Evolutionary conservation across 1,284 basidiomycete genomes (phyloP).

Genomic region (Agaricales sp.): DNA sequence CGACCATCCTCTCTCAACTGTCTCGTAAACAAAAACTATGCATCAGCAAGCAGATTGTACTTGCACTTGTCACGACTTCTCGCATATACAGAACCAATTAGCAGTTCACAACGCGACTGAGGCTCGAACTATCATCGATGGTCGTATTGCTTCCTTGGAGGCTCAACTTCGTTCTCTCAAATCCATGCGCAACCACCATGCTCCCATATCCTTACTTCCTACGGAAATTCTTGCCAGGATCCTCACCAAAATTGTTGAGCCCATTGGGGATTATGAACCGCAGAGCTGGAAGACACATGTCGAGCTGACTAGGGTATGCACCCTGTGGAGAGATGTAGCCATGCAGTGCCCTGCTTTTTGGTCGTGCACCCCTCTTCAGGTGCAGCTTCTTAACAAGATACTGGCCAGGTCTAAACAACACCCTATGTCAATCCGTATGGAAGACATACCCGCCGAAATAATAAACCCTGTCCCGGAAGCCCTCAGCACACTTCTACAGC

Average conservation of each 20-base stretch:
- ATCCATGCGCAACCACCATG: background rate
- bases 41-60: too few species aligned
- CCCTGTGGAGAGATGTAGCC: background rate
- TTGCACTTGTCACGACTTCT: too few species aligned
- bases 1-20: too few species aligned
- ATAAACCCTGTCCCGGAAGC: too few species aligned
- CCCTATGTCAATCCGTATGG: background rate
- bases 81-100: too few species aligned
- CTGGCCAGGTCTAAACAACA: background rate
- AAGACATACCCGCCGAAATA: background rate
- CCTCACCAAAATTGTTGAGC: background rate
- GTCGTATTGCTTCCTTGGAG: background rate
- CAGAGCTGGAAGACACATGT: background rate
- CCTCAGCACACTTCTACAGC: too few species aligned
- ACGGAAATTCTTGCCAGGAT: background rate
- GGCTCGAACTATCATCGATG: background rate
- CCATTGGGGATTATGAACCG: background rate
- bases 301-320: background rate
- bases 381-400: background rate
- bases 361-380: background rate
- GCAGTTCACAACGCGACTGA: background rate
- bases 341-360: background rate
- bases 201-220: background rate
- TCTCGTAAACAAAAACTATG: too few species aligned
- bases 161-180: background rate